Percentiles rank a stretch among this genome's conserved stretches.
phyloP scores from a whole-genome alignment of 2,329 filamentous ascomycete genomes.

The Ophiostoma pallidulum region DNA sequence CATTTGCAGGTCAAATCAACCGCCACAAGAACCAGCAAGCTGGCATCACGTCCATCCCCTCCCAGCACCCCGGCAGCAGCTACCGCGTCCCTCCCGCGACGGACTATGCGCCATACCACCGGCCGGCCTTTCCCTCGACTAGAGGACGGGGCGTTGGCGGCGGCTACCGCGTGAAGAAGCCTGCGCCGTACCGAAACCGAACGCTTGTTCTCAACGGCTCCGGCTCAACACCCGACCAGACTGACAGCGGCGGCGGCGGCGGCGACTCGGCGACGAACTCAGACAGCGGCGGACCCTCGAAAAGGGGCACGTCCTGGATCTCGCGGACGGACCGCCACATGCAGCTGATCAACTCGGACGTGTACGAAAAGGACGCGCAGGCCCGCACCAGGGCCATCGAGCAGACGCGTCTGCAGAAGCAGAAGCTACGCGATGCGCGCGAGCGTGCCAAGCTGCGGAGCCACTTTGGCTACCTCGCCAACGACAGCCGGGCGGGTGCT shows the following conservation, averaged over 20 bases:
- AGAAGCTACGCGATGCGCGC: constrained; percentile 41
- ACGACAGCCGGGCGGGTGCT: constrained; percentile 15
- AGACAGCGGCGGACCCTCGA: constrained; percentile 15
- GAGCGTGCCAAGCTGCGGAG: constrained; percentile 51
- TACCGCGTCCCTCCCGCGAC: constrained; percentile 15
- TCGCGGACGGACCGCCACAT: constrained; percentile 66
- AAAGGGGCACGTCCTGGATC: constrained; percentile 45
- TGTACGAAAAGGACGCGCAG: constrained; percentile 66
- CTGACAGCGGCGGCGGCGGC: constrained; percentile 19
- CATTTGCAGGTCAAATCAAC: constrained; percentile 61
- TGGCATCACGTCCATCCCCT: constrained; percentile 24
- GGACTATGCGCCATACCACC: constrained; percentile 22
- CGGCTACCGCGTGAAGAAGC: constrained; percentile 29
- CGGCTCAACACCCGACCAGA: constrained; percentile 20
- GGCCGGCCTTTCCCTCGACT: constrained; percentile 12
- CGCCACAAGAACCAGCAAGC: constrained; percentile 60
- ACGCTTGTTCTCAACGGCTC: constrained; percentile 55
- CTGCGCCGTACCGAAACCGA: constrained; percentile 33
- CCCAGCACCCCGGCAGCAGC: constrained; percentile 14
- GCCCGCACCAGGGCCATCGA: constrained; percentile 62
- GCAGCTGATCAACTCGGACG: constrained; percentile 71
- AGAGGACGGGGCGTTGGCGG: constrained; percentile 14
- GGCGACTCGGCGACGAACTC: constrained; percentile 23
- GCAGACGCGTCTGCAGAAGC: constrained; percentile 51
- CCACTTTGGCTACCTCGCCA: constrained; percentile 32